These are phyloP conservation scores for Cutaneotrichosporon cutaneum DNA, from an alignment of 1,284 basidiomycete genomes.

Conservation along the genomic window DNA sequence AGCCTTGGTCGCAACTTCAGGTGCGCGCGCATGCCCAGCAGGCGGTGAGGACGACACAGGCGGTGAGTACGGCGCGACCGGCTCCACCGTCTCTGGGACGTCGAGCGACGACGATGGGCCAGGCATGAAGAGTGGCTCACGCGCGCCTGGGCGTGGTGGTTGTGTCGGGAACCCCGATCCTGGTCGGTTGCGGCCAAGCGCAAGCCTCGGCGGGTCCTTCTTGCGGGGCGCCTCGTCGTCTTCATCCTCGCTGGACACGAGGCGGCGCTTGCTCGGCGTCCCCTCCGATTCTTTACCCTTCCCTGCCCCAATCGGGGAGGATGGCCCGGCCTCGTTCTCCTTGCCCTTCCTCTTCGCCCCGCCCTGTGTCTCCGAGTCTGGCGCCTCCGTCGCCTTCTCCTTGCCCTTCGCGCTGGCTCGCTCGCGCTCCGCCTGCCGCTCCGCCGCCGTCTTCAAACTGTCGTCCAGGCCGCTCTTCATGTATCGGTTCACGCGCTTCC, in stretches of 20 bases:
- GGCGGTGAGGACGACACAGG: too few species aligned
- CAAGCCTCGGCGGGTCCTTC: background rate
- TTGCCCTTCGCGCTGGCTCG: conserved; percentile 2
- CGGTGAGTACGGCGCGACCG: background rate
- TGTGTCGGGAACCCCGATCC: background rate
- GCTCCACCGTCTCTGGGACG: background rate
- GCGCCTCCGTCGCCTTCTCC: background rate
- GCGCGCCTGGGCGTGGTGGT: background rate
- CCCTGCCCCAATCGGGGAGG: background rate
- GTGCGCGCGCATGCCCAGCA: background rate
- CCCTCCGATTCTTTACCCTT: background rate
- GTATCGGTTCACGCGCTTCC: conserved; percentile 26
- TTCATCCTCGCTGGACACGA: background rate
- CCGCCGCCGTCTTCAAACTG: conserved; percentile 33
- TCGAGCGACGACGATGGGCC: background rate
- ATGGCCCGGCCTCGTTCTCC: background rate
- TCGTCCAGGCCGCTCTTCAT: conserved; percentile 26
- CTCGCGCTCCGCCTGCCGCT: conserved; percentile 21
- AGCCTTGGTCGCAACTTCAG: background rate
- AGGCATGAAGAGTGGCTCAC: background rate
- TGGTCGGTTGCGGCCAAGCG: background rate
- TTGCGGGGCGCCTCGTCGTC: background rate
- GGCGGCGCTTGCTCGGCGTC: background rate
- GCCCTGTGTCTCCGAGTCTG: too few species aligned
- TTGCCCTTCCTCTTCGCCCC: too few species aligned